Evolutionary conservation across 2,329 filamentous ascomycete genomes (phyloP), one percentile per base, ranked within the genome.

Genomic region (Fusarium cyanostomum): DNA sequence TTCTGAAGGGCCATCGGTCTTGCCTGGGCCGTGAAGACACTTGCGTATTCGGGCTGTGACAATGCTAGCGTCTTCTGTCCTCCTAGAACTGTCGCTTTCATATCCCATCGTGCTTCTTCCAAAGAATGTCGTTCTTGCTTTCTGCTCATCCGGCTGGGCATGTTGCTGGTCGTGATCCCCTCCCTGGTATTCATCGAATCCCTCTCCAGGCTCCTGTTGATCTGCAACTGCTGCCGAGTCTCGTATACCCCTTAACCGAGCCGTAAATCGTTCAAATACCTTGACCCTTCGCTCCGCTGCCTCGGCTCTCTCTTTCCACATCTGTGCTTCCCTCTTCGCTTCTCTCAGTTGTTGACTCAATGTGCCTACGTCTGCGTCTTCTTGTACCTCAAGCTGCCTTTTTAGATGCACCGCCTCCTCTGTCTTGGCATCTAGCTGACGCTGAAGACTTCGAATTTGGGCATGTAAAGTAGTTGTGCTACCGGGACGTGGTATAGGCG

Each of bases 241-340:
- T n/a, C 68, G 70, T 46, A 78, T 74, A 2, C 66, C 72, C 42
- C 72, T 71, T 28, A 80, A 35, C 21, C 72, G 72, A 12, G 70
- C 58, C 4, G 76, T 77, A 56, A 82, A 80, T 35, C 74, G 72
- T 68, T 84, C 78, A 56, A 84, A 80, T 21, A 81, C 78, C 5
- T 78, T 76, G 15, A 87, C 70, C 44, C 82, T 78, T 58, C 75
- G 78, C 74, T 89, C 86, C 0, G 86, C 85, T 5, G 79, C 76
- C 66, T 86, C 80, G 0, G 87, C 87, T 28, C 84, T 77, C 28
- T 77, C 78, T 61, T 78, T 82, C 87, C 86, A 89, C 59, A 75
- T 78, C 1, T 64, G 64, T 5, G 69, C 58, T 21, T 77, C 74
- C 11, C 68, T 66, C 28, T 68, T 73, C 2, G 75, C 73, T 30